A percentile compares a stretch with the other conserved stretches of the same genome.
phyloP scores from a whole-genome alignment of 768 basidiomycete genomes.

The Leccinum olivaceopallidum region DNA sequence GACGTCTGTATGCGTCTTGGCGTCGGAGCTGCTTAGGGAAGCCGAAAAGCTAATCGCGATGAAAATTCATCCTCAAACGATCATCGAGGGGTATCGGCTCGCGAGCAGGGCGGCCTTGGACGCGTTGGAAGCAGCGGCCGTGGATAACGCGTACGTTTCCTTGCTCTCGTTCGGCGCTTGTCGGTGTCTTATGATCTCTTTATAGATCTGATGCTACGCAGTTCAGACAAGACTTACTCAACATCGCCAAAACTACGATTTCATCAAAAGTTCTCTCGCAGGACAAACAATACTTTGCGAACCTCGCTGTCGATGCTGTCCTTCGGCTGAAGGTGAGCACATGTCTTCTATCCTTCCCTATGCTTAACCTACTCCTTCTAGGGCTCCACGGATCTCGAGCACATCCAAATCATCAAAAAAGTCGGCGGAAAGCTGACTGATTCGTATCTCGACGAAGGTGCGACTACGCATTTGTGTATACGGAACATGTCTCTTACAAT shows the following conservation, averaged over 20 bases:
- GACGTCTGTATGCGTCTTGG: conserved; percentile 88
- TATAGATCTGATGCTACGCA: conserved; percentile 64
- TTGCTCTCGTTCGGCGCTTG: not conserved
- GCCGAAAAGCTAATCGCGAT: conserved; percentile 91
- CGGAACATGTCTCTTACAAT: not conserved
- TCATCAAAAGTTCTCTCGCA: conserved; percentile 96
- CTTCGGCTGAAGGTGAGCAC: conserved; percentile 76
- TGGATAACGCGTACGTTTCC: conserved; percentile 74
- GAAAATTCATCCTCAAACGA: conserved; percentile 97
- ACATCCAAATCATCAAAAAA: conserved; percentile 99
- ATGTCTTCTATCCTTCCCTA: not conserved
- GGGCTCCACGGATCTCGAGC: conserved; percentile 96
- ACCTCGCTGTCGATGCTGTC: conserved; percentile 96
- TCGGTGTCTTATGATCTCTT: not conserved
- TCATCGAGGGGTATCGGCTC: conserved; percentile 95
- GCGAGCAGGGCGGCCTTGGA: conserved; percentile 82
- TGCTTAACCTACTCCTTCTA: conserved; percentile 31
- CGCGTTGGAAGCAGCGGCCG: conserved; percentile 80
- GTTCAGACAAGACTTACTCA: conserved; percentile 91
- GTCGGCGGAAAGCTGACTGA: conserved; percentile 98
- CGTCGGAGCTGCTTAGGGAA: conserved; percentile 88
- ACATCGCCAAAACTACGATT: conserved; percentile 94
- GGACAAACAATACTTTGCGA: conserved; percentile 98
- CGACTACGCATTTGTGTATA: conserved; percentile 5
- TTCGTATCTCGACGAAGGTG: conserved; percentile 96